These are phyloP conservation scores for Gamsiella multidivaricata DNA, from an alignment of 192 early-diverging fungal species.

Conservation along the genomic window DNA sequence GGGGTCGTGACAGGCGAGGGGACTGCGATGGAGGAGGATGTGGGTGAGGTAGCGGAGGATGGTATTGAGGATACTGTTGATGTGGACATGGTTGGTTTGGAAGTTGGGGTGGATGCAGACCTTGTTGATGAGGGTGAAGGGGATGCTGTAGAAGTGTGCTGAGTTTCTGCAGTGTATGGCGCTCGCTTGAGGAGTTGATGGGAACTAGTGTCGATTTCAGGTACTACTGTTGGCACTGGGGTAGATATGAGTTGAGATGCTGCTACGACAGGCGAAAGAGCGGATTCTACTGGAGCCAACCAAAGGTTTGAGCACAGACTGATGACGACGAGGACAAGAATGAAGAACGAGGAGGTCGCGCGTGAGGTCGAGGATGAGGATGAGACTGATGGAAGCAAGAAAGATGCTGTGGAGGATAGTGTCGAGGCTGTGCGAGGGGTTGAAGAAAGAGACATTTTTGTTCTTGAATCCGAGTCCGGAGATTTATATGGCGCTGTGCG, in stretches of 20 bases:
- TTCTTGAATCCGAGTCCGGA: constrained; percentile 9
- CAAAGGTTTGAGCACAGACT: not conserved
- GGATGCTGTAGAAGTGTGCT: not conserved
- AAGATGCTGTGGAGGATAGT: not conserved
- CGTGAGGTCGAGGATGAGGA: not conserved
- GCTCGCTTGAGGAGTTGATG: too few species aligned
- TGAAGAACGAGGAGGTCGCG: not conserved
- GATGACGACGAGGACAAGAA: not conserved
- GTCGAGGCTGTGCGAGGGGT: not conserved
- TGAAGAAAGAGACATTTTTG: not conserved
- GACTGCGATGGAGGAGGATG: not conserved
- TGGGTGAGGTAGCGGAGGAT: not conserved
- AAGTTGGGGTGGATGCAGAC: not conserved
- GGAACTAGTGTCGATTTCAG: not conserved
- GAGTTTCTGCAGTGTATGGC: too few species aligned
- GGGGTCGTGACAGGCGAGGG: not conserved
- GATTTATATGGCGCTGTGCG: too few species aligned
- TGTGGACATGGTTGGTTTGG: not conserved
- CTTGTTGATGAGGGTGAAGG: too few species aligned
- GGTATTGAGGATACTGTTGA: not conserved
- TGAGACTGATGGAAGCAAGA: not conserved
- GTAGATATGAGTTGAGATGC: too few species aligned
- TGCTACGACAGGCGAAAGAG: not conserved
- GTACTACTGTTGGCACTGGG: not conserved
- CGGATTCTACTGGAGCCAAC: too few species aligned